Evolutionary conservation across 345 rosid species (phyloP).

Genomic region (Abelmoschus esculentus): DNA sequence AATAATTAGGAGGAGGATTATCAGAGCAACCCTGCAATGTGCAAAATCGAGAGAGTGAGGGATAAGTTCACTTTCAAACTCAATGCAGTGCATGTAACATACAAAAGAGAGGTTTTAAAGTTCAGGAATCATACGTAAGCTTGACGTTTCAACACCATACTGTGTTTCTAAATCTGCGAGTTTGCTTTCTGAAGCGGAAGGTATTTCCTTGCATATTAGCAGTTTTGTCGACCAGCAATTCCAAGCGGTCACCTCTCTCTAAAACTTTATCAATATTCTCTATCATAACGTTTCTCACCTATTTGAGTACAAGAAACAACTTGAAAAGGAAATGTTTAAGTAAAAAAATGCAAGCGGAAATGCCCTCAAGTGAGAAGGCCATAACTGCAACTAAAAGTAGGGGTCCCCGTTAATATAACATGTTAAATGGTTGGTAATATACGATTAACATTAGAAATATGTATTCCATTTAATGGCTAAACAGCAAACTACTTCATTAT

Average conservation of each 20-base stretch:
- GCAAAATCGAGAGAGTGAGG: constrained; percentile 11
- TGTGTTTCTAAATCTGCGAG: constrained; percentile 70
- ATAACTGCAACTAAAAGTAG: not conserved
- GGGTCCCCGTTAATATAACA: not conserved
- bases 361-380: not conserved
- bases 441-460: not conserved
- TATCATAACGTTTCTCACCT: constrained; percentile 93
- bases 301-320: not conserved
- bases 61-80: not conserved
- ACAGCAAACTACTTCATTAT: not conserved
- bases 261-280: constrained; percentile 89
- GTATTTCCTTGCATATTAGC: constrained; percentile 94
- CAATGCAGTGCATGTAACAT: not conserved
- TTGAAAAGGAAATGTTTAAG: not conserved
- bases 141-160: constrained; percentile 94
- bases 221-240: constrained; percentile 88
- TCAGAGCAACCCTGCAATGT: constrained; percentile 54
- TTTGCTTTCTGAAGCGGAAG: constrained; percentile 88
- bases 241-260: constrained; percentile 88
- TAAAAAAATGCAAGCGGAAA: too few species aligned
- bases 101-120: not conserved
- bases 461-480: not conserved
- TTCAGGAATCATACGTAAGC: constrained; percentile 54
- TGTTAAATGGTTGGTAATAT: too few species aligned
- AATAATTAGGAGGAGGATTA: constrained; percentile 51